Conservation (phyloP, 2,329 filamentous ascomycete genomes). For the Apiospora rasikravindrae region DNA sequence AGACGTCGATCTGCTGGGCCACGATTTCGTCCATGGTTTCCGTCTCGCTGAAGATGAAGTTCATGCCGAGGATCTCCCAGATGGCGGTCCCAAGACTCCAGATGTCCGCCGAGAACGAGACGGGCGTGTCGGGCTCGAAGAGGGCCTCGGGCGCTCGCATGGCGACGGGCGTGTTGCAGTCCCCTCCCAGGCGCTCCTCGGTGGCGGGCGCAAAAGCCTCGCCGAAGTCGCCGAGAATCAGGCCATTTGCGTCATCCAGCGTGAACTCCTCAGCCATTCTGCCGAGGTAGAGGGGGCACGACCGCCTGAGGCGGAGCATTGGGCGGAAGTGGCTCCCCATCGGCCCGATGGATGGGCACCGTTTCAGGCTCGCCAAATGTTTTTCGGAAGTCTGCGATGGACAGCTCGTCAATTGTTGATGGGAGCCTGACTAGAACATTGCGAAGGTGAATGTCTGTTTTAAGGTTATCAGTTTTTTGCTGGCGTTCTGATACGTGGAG, state of each 20-base stretch:
- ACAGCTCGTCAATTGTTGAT: neutral
- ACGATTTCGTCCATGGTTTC: slow-evolving; percentile 23
- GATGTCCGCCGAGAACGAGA: neutral
- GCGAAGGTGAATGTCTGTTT: neutral
- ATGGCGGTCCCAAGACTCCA: slow-evolving; percentile 3
- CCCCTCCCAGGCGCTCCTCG: neutral
- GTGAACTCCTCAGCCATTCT: neutral
- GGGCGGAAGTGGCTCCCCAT: slow-evolving; percentile 1
- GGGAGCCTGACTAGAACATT: neutral
- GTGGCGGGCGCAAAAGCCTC: neutral
- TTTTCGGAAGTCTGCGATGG: neutral
- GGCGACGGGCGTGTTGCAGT: slow-evolving; percentile 7
- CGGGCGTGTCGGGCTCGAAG: neutral
- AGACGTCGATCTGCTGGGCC: neutral
- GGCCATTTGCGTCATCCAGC: neutral
- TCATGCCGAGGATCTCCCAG: slow-evolving; percentile 1
- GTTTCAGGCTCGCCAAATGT: neutral
- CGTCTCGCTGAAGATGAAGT: slow-evolving; percentile 38
- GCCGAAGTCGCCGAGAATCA: slow-evolving; percentile 6
- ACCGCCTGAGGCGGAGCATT: neutral
- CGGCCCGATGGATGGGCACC: neutral
- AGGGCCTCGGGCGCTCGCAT: neutral
- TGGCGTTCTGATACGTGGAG: neutral
- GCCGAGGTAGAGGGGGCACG: neutral
- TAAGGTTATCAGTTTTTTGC: neutral